These are phyloP conservation scores for Aspergillus alliaceus DNA, from an alignment of 2,329 filamentous ascomycete genomes.

Conservation along the genomic window DNA sequence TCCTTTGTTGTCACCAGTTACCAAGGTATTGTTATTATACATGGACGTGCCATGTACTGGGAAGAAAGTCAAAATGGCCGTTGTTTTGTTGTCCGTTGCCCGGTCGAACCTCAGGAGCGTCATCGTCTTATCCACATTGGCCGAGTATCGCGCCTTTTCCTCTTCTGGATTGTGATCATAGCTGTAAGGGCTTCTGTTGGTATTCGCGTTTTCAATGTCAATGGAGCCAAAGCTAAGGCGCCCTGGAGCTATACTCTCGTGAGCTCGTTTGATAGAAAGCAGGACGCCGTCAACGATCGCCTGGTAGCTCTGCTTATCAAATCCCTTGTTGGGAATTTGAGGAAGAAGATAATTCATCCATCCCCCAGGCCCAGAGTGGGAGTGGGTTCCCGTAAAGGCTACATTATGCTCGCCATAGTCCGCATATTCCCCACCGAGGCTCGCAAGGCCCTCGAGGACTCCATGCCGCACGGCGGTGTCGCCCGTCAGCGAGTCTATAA, in stretches of 20 bases:
- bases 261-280: constrained; percentile 77
- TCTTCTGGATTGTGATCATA: constrained; percentile 81
- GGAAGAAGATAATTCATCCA: constrained; percentile 95
- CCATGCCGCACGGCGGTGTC: constrained; percentile 86
- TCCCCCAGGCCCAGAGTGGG: constrained; percentile 84
- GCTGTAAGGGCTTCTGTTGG: constrained; percentile 84
- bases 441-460: constrained; percentile 72
- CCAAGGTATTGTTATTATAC: constrained; percentile 85
- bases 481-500: constrained; percentile 82
- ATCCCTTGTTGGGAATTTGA: constrained; percentile 85
- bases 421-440: constrained; percentile 69
- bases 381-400: constrained; percentile 89
- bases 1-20: constrained; percentile 95
- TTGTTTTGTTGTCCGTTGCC: constrained; percentile 70
- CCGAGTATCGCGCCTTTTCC: constrained; percentile 69
- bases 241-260: constrained; percentile 69
- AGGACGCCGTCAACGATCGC: constrained; percentile 86
- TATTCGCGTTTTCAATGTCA: constrained; percentile 72
- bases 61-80: constrained; percentile 87
- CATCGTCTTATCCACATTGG: constrained; percentile 72
- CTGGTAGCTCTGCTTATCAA: constrained; percentile 80
- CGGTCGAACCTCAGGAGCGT: constrained; percentile 77
- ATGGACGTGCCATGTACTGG: constrained; percentile 89
- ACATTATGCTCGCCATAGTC: constrained; percentile 78
- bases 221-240: constrained; percentile 69